Evolutionary conservation across 805 yeast genomes (phyloP).

Genomic region (Metschnikowia colocasiae): DNA sequence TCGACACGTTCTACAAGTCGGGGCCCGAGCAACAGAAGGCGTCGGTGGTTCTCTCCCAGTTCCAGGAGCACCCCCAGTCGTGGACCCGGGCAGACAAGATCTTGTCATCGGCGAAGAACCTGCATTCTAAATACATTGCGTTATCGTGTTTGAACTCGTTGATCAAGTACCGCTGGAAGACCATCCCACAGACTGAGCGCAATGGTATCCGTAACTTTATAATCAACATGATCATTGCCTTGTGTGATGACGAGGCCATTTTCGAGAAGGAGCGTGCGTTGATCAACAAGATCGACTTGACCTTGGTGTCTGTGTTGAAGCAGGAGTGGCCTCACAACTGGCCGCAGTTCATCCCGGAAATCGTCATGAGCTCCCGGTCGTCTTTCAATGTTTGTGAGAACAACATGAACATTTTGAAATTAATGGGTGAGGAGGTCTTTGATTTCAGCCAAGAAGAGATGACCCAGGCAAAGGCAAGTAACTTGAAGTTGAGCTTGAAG

Average conservation of each 20-base stretch:
- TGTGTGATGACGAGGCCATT: conserved; percentile 77
- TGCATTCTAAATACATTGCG: conserved; percentile 92
- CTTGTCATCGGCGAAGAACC: conserved; percentile 67
- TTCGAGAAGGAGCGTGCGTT: conserved; percentile 74
- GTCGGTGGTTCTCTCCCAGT: conserved; percentile 65
- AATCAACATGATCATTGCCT: conserved; percentile 86
- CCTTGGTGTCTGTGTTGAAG: conserved; percentile 88
- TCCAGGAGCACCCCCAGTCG: conserved; percentile 91
- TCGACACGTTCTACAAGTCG: conserved; percentile 72
- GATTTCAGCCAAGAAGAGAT: conserved; percentile 93
- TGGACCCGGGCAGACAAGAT: conserved; percentile 94
- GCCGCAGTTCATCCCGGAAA: conserved; percentile 95
- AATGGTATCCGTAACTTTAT: conserved; percentile 90
- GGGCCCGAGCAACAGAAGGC: conserved; percentile 70
- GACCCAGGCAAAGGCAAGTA: conserved; percentile 91
- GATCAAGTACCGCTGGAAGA: conserved; percentile 90
- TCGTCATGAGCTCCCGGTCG: conserved; percentile 77
- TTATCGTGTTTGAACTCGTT: conserved; percentile 84
- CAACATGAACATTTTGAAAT: conserved; percentile 87
- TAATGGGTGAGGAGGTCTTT: conserved; percentile 92
- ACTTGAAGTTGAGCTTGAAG: conserved; percentile 77
- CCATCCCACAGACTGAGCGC: conserved; percentile 83
- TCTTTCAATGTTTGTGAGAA: conserved; percentile 94
- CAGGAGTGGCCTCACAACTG: conserved; percentile 99
- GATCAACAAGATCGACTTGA: conserved; percentile 89